These are phyloP conservation scores for Acrocalymma vagum DNA, from an alignment of 2,329 filamentous ascomycete genomes.

Conservation along the genomic window DNA sequence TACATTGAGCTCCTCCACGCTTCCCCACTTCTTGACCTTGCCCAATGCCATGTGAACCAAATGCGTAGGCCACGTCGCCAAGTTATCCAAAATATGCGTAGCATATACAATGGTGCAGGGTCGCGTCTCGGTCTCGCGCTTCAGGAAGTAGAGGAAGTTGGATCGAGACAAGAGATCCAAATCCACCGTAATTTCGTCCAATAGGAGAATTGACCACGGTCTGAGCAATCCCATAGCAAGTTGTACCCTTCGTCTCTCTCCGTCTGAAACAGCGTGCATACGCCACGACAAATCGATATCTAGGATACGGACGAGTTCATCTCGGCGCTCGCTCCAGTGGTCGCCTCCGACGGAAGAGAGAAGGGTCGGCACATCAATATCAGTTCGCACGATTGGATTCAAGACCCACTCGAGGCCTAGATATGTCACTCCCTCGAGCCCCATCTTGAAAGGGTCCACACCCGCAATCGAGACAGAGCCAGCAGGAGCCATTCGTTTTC, in stretches of 20 bases:
- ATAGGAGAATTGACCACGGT: slow-evolving; percentile 88
- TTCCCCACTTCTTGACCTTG: slow-evolving; percentile 85
- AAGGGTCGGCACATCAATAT: slow-evolving; percentile 90
- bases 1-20: slow-evolving; percentile 67
- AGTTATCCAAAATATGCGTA: slow-evolving; percentile 95
- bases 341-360: slow-evolving; percentile 87
- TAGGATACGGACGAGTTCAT: slow-evolving; percentile 86
- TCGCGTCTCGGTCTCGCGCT: slow-evolving; percentile 82
- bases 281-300: slow-evolving; percentile 94
- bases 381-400: slow-evolving; percentile 93
- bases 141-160: slow-evolving; percentile 87
- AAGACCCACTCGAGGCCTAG: slow-evolving; percentile 98
- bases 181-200: slow-evolving; percentile 98
- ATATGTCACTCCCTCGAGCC: slow-evolving; percentile 94
- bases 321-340: slow-evolving; percentile 79
- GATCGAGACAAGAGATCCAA: slow-evolving; percentile 85
- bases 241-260: slow-evolving; percentile 90
- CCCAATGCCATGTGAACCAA: slow-evolving; percentile 95
- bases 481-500: slow-evolving; percentile 88
- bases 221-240: slow-evolving; percentile 93
- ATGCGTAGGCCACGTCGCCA: slow-evolving; percentile 94
- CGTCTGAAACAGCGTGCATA: slow-evolving; percentile 95
- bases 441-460: slow-evolving; percentile 89
- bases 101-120: slow-evolving; percentile 95
- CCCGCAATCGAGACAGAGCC: slow-evolving; percentile 79